Evolutionary conservation across 2,329 filamentous ascomycete species (phyloP).

Genomic region (Akanthomyces lecanii): DNA sequence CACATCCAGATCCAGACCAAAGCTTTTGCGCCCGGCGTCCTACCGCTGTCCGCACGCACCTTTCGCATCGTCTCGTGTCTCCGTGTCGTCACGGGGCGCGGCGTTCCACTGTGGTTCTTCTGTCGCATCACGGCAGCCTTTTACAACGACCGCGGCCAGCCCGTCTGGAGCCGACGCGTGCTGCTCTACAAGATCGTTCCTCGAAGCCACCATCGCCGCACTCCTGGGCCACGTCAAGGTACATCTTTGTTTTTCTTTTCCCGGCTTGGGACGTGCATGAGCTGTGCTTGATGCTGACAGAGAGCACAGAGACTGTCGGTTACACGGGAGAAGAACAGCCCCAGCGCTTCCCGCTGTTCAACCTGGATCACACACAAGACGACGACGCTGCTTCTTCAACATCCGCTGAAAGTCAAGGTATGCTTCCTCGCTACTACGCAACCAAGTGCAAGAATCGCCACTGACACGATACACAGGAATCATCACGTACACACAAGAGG

Average conservation of each 20-base stretch:
- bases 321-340: background rate
- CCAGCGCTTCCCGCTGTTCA: background rate
- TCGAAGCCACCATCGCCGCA: slow-evolving; percentile 25
- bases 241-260: background rate
- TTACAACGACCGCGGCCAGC: slow-evolving; percentile 38
- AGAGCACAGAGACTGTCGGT: background rate
- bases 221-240: slow-evolving; percentile 22
- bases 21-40: slow-evolving; percentile 20
- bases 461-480: slow-evolving; percentile 5
- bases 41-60: slow-evolving; percentile 39
- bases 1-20: slow-evolving; percentile 24
- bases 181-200: slow-evolving; percentile 30
- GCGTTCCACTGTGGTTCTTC: slow-evolving; percentile 23
- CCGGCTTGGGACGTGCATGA: too few species aligned
- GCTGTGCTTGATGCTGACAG: background rate
- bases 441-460: background rate
- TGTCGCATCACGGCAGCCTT: slow-evolving; percentile 46
- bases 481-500: background rate
- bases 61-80: background rate
- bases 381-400: background rate
- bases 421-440: background rate
- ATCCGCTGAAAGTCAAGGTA: background rate
- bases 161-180: slow-evolving; percentile 45
- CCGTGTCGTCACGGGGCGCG: background rate
- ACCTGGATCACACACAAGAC: background rate